phyloP scores from a whole-genome alignment of 1,284 basidiomycete species.

The Exobasidium cylindrosporum region DNA sequence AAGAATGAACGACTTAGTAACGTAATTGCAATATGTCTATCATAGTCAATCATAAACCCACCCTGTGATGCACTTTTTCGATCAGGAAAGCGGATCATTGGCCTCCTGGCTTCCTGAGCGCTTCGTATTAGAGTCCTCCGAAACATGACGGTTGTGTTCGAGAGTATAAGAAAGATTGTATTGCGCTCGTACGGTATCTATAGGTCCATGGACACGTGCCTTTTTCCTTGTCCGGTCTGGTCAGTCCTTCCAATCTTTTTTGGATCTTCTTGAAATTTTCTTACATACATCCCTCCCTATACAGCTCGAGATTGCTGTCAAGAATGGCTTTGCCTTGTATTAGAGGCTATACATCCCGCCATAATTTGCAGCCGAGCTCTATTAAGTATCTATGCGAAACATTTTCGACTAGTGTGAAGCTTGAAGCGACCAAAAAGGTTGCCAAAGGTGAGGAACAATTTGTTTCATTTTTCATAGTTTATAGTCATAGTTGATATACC shows the following conservation, averaged over 20 bases:
- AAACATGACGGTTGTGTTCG: constrained; percentile 7
- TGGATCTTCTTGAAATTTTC: too few species aligned
- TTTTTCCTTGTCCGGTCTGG: too few species aligned
- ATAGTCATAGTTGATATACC: too few species aligned
- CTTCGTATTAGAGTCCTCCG: neutral
- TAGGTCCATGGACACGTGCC: neutral
- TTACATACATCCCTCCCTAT: too few species aligned
- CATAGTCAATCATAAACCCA: neutral
- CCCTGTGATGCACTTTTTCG: constrained; percentile 4
- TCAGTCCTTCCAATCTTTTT: too few species aligned
- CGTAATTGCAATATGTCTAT: neutral
- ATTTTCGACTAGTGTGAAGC: neutral
- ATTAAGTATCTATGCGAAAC: neutral
- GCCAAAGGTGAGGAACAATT: constrained; percentile 1
- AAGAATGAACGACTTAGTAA: neutral
- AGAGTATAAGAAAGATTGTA: neutral
- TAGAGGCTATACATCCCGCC: neutral
- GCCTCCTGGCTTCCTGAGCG: constrained; percentile 1
- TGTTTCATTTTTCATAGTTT: too few species aligned
- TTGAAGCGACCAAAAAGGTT: neutral
- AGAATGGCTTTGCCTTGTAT: neutral
- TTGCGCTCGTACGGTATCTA: neutral
- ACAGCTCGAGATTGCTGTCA: neutral
- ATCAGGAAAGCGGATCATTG: constrained; percentile 15
- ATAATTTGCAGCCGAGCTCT: neutral